phyloP scores from a whole-genome alignment of 192 early-diverging fungal genomes.

The Coemansia furcata region DNA sequence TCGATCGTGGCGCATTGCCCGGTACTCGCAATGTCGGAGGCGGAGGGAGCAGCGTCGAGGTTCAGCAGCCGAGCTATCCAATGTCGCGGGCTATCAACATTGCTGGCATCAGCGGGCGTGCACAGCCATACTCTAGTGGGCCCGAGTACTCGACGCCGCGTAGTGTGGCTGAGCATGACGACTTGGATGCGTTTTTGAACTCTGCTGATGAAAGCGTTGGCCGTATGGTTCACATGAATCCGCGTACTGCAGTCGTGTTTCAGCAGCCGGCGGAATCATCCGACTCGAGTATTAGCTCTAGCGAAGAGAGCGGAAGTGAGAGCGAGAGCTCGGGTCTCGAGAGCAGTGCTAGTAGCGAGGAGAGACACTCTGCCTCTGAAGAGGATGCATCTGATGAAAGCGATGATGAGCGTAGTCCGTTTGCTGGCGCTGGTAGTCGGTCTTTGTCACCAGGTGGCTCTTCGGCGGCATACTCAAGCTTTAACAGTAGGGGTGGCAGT shows the following conservation, averaged over 20 bases:
- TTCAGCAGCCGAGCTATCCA: not conserved
- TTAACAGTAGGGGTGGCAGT: not conserved
- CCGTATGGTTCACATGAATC: not conserved
- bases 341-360: constrained; percentile 1
- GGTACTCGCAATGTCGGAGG: constrained; percentile 3
- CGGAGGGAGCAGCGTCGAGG: not conserved
- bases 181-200: constrained; percentile 50
- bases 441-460: not conserved
- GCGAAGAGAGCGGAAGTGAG: not conserved
- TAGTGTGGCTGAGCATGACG: constrained; percentile 26
- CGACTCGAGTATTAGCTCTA: constrained; percentile 7
- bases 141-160: constrained; percentile 42
- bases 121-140: constrained; percentile 6
- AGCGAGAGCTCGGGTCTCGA: not conserved
- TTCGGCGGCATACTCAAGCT: not conserved
- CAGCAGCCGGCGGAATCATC: constrained; percentile 17
- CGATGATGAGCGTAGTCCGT: constrained; percentile 7
- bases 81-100: constrained; percentile 29
- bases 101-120: constrained; percentile 45
- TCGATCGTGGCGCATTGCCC: not conserved
- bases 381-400: not conserved
- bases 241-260: constrained; percentile 23
- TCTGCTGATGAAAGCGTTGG: constrained; percentile 16
- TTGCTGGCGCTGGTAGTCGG: constrained; percentile 4
- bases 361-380: not conserved